Percentiles rank a stretch among this genome's conserved stretches.
These are phyloP conservation scores for Rutstroemia sp. DNA, from an alignment of 2,329 filamentous ascomycete genomes.

Conservation along the genomic window DNA sequence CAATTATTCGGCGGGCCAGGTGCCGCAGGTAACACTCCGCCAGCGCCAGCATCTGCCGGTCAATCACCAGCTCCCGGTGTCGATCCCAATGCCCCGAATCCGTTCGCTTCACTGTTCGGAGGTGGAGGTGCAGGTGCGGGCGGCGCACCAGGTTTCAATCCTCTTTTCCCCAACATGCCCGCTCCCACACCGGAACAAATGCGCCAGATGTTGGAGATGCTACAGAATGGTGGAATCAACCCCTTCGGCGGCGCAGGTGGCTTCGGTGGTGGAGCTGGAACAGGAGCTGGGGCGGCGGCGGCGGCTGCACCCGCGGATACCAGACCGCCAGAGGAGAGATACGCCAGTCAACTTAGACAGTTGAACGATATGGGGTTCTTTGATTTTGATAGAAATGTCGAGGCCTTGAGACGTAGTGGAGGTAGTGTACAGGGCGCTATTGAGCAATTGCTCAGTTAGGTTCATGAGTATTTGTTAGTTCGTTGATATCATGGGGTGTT, in stretches of 20 bases:
- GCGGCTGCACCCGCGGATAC: slow-evolving; percentile 62
- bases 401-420: slow-evolving; percentile 78
- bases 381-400: slow-evolving; percentile 90
- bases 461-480: background rate
- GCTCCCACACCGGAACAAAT: slow-evolving; percentile 47
- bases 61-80: slow-evolving; percentile 16
- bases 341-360: slow-evolving; percentile 82
- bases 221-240: slow-evolving; percentile 20
- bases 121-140: slow-evolving; percentile 34
- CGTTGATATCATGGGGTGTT: no score
- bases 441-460: slow-evolving; percentile 54
- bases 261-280: slow-evolving; percentile 12
- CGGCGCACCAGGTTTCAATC: slow-evolving; percentile 28
- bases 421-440: slow-evolving; percentile 92
- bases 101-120: slow-evolving; percentile 60
- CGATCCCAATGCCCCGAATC: slow-evolving; percentile 44
- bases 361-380: slow-evolving; percentile 99
- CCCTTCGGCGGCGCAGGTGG: slow-evolving; percentile 11
- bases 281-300: slow-evolving; percentile 36
- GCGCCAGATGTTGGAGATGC: slow-evolving; percentile 44
- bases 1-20: slow-evolving; percentile 41
- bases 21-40: slow-evolving; percentile 22
- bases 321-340: slow-evolving; percentile 87
- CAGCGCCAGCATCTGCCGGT: slow-evolving; percentile 26
- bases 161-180: slow-evolving; percentile 37